Conservation (phyloP, 371 early-diverging fungal genomes). For the Funneliformis caledonium region DNA sequence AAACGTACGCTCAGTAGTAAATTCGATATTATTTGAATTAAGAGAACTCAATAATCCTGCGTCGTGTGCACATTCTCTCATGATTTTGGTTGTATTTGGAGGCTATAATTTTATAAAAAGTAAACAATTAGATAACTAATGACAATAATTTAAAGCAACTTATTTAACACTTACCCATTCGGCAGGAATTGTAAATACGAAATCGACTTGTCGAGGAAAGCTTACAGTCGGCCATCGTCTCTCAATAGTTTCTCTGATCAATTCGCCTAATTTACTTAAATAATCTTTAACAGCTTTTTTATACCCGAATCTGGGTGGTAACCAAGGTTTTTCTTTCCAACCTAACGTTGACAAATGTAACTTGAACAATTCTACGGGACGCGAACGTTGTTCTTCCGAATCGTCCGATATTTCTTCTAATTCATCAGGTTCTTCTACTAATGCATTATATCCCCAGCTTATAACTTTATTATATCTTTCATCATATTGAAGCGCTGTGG, state of each 20-base stretch:
- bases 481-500: constrained; percentile 34
- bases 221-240: not conserved
- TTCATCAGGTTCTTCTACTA: constrained; percentile 20
- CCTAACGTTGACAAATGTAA: constrained; percentile 2
- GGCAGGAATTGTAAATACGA: constrained; percentile 5
- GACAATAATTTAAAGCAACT: not conserved
- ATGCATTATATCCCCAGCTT: constrained; percentile 8
- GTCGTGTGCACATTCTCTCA: constrained; percentile 19
- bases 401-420: not conserved
- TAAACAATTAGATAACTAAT: too few relatives aligned
- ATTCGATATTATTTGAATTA: not conserved
- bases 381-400: not conserved
- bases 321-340: not conserved
- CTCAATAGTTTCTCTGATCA: not conserved
- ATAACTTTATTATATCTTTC: not conserved
- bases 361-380: constrained; percentile 33
- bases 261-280: constrained; percentile 11
- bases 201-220: not conserved
- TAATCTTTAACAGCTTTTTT: constrained; percentile 27
- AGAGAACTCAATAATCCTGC: constrained; percentile 22
- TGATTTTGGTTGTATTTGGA: not conserved
- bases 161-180: not conserved
- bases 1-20: constrained; percentile 31
- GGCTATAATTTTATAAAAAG: not conserved
- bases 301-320: not conserved